Percentiles rank a stretch among this genome's conserved stretches.
Evolutionary conservation across 2,329 filamentous ascomycete species (phyloP).

Genomic region (Microcyclosporella mali): DNA sequence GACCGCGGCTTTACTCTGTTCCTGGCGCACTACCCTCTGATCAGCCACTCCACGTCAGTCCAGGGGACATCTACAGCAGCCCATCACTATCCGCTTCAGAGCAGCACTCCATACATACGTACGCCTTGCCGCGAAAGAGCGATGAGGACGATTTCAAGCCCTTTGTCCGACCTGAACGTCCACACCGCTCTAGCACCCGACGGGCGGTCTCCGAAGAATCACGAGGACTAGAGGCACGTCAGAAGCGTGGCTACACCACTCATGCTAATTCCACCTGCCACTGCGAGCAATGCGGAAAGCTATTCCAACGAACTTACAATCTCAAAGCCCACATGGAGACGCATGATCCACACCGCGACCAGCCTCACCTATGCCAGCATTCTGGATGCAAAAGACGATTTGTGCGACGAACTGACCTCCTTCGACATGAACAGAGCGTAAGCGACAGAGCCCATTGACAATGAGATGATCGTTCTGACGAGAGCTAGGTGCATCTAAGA

Average conservation of each 20-base stretch:
- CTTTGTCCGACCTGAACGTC: neutral
- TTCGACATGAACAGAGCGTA: slow-evolving; percentile 50
- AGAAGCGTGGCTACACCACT: slow-evolving; percentile 33
- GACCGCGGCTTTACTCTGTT: slow-evolving; percentile 12
- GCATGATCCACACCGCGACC: slow-evolving; percentile 67
- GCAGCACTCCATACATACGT: neutral
- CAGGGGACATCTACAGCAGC: slow-evolving; percentile 12
- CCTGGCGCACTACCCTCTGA: slow-evolving; percentile 4
- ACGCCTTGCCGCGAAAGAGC: neutral
- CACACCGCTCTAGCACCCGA: slow-evolving; percentile 2
- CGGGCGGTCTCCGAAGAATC: slow-evolving; percentile 8
- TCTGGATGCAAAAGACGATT: slow-evolving; percentile 67
- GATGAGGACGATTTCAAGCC: slow-evolving; percentile 6
- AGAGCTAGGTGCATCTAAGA: slow-evolving; percentile 61
- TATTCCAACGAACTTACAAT: slow-evolving; percentile 80
- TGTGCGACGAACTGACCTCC: slow-evolving; percentile 74
- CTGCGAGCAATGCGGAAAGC: slow-evolving; percentile 69
- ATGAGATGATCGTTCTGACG: slow-evolving; percentile 35
- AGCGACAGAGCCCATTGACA: slow-evolving; percentile 37
- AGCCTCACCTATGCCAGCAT: slow-evolving; percentile 62
- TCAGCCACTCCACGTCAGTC: slow-evolving; percentile 10
- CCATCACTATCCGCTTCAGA: slow-evolving; percentile 4
- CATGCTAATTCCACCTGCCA: slow-evolving; percentile 65
- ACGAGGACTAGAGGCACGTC: slow-evolving; percentile 8
- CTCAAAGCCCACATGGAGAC: slow-evolving; percentile 81